A percentile compares a stretch with the other conserved stretches of the same genome.
Evolutionary conservation across 495 filamentous ascomycete species (phyloP).

Genomic region (Penicillium goetzii): DNA sequence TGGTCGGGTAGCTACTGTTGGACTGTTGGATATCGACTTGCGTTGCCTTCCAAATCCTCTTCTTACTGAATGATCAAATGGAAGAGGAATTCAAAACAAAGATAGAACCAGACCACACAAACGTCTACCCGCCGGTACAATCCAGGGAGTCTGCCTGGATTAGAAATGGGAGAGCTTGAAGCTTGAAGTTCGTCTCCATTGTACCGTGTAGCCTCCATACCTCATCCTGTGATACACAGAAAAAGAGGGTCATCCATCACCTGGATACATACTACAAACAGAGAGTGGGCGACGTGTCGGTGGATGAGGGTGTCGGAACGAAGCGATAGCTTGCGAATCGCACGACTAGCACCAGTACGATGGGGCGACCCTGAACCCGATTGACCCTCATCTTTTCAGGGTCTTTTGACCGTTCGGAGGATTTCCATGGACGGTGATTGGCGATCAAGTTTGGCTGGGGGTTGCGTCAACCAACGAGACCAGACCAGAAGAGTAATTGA

Average conservation of each 20-base stretch:
- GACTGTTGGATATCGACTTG: background rate
- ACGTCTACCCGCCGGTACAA: background rate
- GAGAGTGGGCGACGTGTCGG: conserved; percentile 14
- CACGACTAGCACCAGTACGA: background rate
- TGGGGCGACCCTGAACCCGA: conserved; percentile 15
- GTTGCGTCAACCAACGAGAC: conserved; percentile 14
- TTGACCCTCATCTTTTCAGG: conserved; percentile 23
- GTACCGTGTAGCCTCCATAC: background rate
- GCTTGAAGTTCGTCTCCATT: background rate
- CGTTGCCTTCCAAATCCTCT: background rate
- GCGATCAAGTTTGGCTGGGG: conserved; percentile 2
- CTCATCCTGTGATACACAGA: background rate
- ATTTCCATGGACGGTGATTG: conserved; percentile 20
- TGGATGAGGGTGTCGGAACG: conserved; percentile 18
- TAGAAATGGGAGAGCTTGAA: background rate
- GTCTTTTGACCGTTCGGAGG: conserved; percentile 22
- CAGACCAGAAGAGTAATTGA: conserved; percentile 2
- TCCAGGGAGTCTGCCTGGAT: conserved; percentile 1
- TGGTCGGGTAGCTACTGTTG: background rate
- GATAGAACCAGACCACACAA: background rate
- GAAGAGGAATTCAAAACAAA: background rate
- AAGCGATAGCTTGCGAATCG: conserved; percentile 28
- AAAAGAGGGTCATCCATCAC: background rate
- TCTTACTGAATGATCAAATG: background rate
- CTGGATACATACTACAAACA: background rate